These are phyloP conservation scores for Ustulina deusta DNA, from an alignment of 2,329 filamentous ascomycete species.

Conservation along the genomic window DNA sequence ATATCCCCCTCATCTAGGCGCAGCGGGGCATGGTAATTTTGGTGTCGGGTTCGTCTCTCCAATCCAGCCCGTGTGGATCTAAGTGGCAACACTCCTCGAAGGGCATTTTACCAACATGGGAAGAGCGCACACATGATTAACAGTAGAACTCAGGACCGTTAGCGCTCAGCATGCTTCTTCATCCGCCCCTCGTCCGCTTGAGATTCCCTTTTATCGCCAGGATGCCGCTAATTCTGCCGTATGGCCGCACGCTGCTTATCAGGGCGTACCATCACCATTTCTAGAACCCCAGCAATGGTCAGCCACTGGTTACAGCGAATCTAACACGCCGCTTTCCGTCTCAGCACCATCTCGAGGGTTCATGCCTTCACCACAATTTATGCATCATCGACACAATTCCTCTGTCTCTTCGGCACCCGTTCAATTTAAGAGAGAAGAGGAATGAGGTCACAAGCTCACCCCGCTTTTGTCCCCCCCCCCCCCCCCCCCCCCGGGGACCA, in stretches of 20 bases:
- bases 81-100: slow-evolving; percentile 56
- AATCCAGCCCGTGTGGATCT: slow-evolving; percentile 72
- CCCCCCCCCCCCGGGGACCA: slow-evolving; percentile 28
- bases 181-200: slow-evolving; percentile 58
- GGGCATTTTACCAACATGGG: slow-evolving; percentile 54
- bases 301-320: slow-evolving; percentile 56
- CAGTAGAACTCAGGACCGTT: slow-evolving; percentile 63
- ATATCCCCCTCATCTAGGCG: slow-evolving; percentile 62
- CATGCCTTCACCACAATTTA: slow-evolving; percentile 54
- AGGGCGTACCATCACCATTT: slow-evolving; percentile 59
- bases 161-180: slow-evolving; percentile 52
- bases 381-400: slow-evolving; percentile 52
- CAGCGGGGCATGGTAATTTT: slow-evolving; percentile 57
- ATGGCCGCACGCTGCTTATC: slow-evolving; percentile 54
- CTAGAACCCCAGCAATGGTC: slow-evolving; percentile 58
- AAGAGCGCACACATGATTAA: slow-evolving; percentile 65
- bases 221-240: slow-evolving; percentile 42
- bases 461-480: slow-evolving; percentile 14
- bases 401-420: slow-evolving; percentile 52
- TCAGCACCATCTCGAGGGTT: slow-evolving; percentile 52
- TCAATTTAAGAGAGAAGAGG: slow-evolving; percentile 53
- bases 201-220: slow-evolving; percentile 53
- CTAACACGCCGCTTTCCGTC: slow-evolving; percentile 50
- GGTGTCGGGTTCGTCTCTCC: slow-evolving; percentile 73
- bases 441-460: slow-evolving; percentile 30